phyloP scores from a whole-genome alignment of 1,139 yeast genomes.

The Yamadazyma trypodendri region DNA sequence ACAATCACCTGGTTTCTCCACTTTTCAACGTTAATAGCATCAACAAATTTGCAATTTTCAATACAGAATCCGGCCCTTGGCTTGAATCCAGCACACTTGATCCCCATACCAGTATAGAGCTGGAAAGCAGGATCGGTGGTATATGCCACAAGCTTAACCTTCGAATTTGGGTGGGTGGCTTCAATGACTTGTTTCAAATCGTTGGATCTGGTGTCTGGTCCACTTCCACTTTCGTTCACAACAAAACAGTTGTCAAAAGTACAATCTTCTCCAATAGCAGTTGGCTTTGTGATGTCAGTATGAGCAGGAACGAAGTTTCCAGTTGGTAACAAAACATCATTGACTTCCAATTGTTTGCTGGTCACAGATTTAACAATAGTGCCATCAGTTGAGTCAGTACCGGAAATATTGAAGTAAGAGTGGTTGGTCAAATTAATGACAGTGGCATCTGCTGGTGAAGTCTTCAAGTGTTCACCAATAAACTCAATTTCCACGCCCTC shows the following conservation, averaged over 20 bases:
- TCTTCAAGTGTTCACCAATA: slow-evolving; percentile 40
- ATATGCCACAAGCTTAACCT: slow-evolving; percentile 39
- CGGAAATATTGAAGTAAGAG: slow-evolving; percentile 51
- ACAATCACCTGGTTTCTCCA: slow-evolving; percentile 56
- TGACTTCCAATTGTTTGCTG: slow-evolving; percentile 37
- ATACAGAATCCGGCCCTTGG: slow-evolving; percentile 60
- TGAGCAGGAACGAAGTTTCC: slow-evolving; percentile 39
- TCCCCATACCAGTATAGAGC: slow-evolving; percentile 61
- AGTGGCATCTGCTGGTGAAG: slow-evolving; percentile 43
- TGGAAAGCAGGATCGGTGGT: slow-evolving; percentile 73
- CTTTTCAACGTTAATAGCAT: slow-evolving; percentile 50
- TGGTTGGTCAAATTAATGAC: slow-evolving; percentile 64
- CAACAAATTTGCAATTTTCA: slow-evolving; percentile 61
- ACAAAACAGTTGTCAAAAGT: slow-evolving; percentile 55
- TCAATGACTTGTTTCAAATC: slow-evolving; percentile 39
- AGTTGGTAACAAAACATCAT: slow-evolving; percentile 46
- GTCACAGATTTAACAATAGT: slow-evolving; percentile 29
- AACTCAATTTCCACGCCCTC: slow-evolving; percentile 44
- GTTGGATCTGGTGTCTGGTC: slow-evolving; percentile 43
- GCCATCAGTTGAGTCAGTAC: slow-evolving; percentile 30
- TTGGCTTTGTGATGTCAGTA: slow-evolving; percentile 22
- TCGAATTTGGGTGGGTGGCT: slow-evolving; percentile 49
- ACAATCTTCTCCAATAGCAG: slow-evolving; percentile 22
- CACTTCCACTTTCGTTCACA: slow-evolving; percentile 28
- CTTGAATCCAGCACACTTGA: slow-evolving; percentile 38